A percentile compares a stretch with the other conserved stretches of the same genome.
These are phyloP conservation scores for Venturia effusa DNA, from an alignment of 2,329 filamentous ascomycete species.

Conservation along the genomic window DNA sequence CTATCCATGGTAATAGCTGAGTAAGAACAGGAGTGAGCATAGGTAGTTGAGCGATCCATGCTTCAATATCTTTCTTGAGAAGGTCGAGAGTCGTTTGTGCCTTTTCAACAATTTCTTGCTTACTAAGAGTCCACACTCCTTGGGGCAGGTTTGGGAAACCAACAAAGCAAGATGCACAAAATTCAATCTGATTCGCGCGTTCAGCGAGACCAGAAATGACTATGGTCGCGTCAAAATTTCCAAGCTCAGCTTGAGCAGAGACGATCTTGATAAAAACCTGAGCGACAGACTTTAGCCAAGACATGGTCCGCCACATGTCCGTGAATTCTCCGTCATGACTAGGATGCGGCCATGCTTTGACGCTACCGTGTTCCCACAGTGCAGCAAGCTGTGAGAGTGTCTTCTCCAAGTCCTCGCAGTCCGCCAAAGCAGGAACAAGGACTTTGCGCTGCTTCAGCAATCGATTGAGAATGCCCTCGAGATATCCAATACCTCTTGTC, in stretches of 20 bases:
- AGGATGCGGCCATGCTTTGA: not conserved
- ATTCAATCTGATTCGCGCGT: not conserved
- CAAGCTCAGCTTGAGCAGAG: conserved; percentile 56
- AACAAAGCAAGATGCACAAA: not conserved
- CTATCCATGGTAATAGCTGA: conserved; percentile 14
- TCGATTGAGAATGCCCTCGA: conserved; percentile 76
- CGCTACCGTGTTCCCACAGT: conserved; percentile 16
- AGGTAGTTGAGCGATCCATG: conserved; percentile 10
- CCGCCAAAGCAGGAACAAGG: conserved; percentile 32
- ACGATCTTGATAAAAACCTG: conserved; percentile 51
- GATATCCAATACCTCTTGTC: conserved; percentile 64
- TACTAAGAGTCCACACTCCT: not conserved
- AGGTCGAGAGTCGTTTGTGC: conserved; percentile 1
- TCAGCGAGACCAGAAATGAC: not conserved
- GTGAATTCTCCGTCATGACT: not conserved
- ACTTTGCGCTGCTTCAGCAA: conserved; percentile 48
- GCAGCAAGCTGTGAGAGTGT: conserved; percentile 24
- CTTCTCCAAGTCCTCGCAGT: conserved; percentile 29
- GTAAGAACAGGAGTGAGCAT: conserved; percentile 13
- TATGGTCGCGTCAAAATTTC: conserved; percentile 23
- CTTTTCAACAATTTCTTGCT: not conserved
- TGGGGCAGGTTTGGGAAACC: conserved; percentile 1
- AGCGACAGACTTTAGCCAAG: conserved; percentile 39
- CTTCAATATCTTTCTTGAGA: not conserved
- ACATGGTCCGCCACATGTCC: not conserved